Percentiles rank a stretch among this genome's conserved stretches.
phyloP scores from a whole-genome alignment of 2,329 filamentous ascomycete genomes.

The Colletotrichum spaethianum region DNA sequence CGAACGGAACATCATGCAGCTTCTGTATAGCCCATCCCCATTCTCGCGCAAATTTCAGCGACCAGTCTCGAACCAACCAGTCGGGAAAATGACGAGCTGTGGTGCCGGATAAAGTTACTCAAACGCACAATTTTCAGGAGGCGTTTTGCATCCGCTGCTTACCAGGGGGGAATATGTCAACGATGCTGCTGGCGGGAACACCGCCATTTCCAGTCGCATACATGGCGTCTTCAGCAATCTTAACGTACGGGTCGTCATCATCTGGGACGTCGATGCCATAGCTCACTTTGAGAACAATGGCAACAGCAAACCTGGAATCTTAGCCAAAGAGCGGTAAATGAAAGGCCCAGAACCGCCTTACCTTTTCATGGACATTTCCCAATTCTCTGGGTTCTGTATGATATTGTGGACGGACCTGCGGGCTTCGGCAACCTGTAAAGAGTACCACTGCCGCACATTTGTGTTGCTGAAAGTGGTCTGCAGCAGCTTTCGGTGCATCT shows the following conservation, averaged over 20 bases:
- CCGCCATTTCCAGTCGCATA: conserved; percentile 49
- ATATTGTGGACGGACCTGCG: conserved; percentile 47
- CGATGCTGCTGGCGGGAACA: conserved; percentile 54
- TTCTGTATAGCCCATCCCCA: conserved; percentile 53
- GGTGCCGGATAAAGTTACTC: conserved; percentile 44
- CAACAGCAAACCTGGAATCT: conserved; percentile 47
- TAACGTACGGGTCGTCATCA: conserved; percentile 49
- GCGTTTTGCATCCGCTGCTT: conserved; percentile 26
- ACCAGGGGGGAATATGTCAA: conserved; percentile 64
- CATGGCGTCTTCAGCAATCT: conserved; percentile 45
- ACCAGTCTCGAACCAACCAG: conserved; percentile 51
- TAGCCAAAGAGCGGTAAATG: not conserved
- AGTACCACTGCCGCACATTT: conserved; percentile 51
- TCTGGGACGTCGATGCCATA: conserved; percentile 49
- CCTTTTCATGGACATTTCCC: conserved; percentile 43
- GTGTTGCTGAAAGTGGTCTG: conserved; percentile 59
- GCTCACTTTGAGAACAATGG: conserved; percentile 51
- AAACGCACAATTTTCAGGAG: conserved; percentile 37
- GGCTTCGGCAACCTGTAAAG: conserved; percentile 51
- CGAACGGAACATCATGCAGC: conserved; percentile 52
- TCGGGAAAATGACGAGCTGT: conserved; percentile 57
- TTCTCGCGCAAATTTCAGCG: conserved; percentile 50
- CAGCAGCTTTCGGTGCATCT: conserved; percentile 59
- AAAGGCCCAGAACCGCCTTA: not conserved
- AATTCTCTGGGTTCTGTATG: conserved; percentile 41